Conservation (phyloP, 306 rosid species). For the Trifolium repens region DNA sequence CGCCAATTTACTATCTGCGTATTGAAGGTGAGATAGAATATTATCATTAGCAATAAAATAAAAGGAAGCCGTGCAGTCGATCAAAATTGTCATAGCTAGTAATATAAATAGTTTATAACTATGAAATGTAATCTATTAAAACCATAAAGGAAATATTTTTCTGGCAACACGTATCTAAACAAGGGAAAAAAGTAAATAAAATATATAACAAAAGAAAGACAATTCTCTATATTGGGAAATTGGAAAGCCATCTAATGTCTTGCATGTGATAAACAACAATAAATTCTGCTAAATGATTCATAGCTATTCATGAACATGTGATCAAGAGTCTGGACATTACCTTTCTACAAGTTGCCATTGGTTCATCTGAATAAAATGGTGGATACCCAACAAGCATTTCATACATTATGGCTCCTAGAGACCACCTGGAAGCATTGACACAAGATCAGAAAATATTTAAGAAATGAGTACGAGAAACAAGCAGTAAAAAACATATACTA, state of each 20-base stretch:
- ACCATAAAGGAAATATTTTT: no score
- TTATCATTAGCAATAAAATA: constrained; percentile 5
- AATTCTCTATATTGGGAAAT: no score
- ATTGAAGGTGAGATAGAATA: constrained; percentile 26
- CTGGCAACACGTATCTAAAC: no score
- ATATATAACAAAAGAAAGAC: no score
- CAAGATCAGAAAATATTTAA: constrained; percentile 28
- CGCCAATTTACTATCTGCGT: constrained; percentile 87
- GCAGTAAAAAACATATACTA: constrained; percentile 19
- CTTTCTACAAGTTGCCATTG: constrained; percentile 88
- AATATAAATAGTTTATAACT: neutral
- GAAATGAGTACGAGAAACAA: neutral
- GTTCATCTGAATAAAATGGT: constrained; percentile 87
- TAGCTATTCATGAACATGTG: constrained; percentile 25
- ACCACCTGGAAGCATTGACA: constrained; percentile 73
- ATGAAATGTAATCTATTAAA: no score
- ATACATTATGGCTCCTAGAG: constrained; percentile 94
- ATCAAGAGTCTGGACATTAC: constrained; percentile 46
- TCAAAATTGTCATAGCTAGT: neutral
- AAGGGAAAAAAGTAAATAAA: no score
- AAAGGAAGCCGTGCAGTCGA: neutral
- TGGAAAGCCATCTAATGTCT: no score
- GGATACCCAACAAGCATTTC: constrained; percentile 95
- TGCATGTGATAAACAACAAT: neutral
- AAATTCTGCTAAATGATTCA: constrained; percentile 34